phyloP scores from a whole-genome alignment of 371 early-diverging fungal genomes.

The Parasitella parasitica region DNA sequence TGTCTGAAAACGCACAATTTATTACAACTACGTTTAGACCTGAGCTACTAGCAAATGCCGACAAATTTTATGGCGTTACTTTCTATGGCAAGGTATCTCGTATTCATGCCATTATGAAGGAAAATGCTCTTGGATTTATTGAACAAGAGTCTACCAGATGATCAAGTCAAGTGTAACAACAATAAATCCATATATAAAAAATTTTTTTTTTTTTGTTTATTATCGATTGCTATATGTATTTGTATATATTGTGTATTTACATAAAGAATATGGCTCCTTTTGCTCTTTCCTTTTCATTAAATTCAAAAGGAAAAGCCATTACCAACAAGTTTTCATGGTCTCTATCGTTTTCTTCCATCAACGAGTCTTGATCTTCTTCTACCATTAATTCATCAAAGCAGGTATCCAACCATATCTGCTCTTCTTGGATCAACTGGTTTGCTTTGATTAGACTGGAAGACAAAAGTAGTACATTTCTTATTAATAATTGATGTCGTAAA shows the following conservation, averaged over 20 bases:
- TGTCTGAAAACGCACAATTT: slow-evolving; percentile 90
- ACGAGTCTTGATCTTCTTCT: slow-evolving; percentile 22
- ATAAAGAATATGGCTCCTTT: not conserved
- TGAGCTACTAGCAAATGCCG: slow-evolving; percentile 87
- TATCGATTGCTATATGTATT: not conserved
- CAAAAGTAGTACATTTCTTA: slow-evolving; percentile 31
- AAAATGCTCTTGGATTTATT: slow-evolving; percentile 71
- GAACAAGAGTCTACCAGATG: slow-evolving; percentile 43
- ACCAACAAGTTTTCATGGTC: slow-evolving; percentile 2
- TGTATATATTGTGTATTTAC: not conserved
- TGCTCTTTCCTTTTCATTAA: not conserved
- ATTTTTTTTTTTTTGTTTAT: not conserved
- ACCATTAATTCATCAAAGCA: slow-evolving; percentile 36
- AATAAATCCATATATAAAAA: slow-evolving; percentile 3
- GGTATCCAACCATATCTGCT: slow-evolving; percentile 41
- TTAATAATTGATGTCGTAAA: slow-evolving; percentile 26
- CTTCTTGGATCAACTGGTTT: slow-evolving; percentile 14
- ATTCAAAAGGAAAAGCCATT: slow-evolving; percentile 12
- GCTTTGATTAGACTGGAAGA: slow-evolving; percentile 17
- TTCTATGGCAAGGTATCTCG: slow-evolving; percentile 85
- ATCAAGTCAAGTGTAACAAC: slow-evolving; percentile 19
- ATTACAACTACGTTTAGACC: slow-evolving; percentile 98
- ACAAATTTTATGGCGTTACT: slow-evolving; percentile 96
- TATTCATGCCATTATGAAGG: slow-evolving; percentile 66
- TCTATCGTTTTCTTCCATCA: not conserved